Percentiles rank a stretch among this genome's conserved stretches.
phyloP scores from a whole-genome alignment of 129 eudicot genomes.

The Logfia minima region DNA sequence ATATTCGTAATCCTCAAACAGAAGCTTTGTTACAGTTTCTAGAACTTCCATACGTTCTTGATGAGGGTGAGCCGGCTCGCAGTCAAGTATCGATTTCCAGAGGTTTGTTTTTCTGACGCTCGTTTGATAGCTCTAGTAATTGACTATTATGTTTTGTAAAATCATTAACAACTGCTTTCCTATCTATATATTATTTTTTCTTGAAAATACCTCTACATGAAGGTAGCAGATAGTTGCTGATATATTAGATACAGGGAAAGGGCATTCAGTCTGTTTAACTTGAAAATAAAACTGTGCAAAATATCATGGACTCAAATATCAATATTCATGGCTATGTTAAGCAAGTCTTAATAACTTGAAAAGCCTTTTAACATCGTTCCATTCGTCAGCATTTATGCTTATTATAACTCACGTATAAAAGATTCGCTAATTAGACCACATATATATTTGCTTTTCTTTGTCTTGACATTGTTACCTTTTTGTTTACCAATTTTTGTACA shows the following conservation, averaged over 20 bases:
- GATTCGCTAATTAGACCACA: background rate
- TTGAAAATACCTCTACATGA: no score
- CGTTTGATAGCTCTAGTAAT: background rate
- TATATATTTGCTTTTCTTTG: background rate
- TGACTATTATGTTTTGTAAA: background rate
- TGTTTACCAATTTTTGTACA: background rate
- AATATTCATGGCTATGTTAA: no score
- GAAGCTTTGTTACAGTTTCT: slow-evolving; percentile 63
- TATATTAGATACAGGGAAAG: no score
- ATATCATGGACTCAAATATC: no score
- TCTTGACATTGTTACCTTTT: background rate
- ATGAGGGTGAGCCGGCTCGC: slow-evolving; percentile 35
- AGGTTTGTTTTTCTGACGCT: slow-evolving; percentile 35
- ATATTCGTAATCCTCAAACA: slow-evolving; percentile 80
- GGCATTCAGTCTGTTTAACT: no score
- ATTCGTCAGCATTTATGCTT: background rate
- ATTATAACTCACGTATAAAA: background rate
- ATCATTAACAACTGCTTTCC: background rate
- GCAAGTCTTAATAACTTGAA: background rate
- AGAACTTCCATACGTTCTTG: slow-evolving; percentile 74
- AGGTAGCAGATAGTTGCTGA: no score
- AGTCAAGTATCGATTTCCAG: slow-evolving; percentile 40
- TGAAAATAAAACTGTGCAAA: no score
- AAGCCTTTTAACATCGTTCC: background rate
- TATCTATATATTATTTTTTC: background rate